phyloP scores from a whole-genome alignment of 2,329 filamentous ascomycete genomes.

The Pseudogymnoascus sp. region DNA sequence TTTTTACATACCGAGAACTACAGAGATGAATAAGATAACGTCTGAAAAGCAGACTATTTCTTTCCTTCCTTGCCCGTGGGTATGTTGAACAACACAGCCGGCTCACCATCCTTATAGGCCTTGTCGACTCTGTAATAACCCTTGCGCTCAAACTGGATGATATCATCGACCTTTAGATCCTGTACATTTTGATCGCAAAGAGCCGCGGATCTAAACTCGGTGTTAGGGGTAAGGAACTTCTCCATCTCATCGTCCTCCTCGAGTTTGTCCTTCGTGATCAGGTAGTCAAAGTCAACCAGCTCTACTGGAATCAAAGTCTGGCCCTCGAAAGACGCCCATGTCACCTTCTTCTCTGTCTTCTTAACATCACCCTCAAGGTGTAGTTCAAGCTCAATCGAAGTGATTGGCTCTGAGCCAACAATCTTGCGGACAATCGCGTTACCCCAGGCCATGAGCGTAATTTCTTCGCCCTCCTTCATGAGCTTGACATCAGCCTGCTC shows the following conservation, averaged over 20 bases:
- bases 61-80: slow-evolving; percentile 50
- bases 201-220: slow-evolving; percentile 65
- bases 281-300: slow-evolving; percentile 89
- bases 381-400: slow-evolving; percentile 70
- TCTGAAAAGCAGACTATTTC: not conserved
- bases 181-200: slow-evolving; percentile 74
- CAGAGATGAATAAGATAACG: not conserved
- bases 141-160: slow-evolving; percentile 91
- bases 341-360: slow-evolving; percentile 93
- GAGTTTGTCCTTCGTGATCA: slow-evolving; percentile 91
- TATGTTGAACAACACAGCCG: slow-evolving; percentile 60
- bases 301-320: slow-evolving; percentile 75
- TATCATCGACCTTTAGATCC: slow-evolving; percentile 74
- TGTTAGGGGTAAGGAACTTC: slow-evolving; percentile 72
- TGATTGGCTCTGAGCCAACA: slow-evolving; percentile 51
- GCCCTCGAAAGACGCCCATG: slow-evolving; percentile 72
- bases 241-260: slow-evolving; percentile 81
- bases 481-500: slow-evolving; percentile 80
- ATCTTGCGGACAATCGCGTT: slow-evolving; percentile 73
- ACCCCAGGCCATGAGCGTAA: slow-evolving; percentile 96
- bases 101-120: slow-evolving; percentile 48
- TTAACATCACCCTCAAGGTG: slow-evolving; percentile 90
- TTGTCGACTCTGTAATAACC: slow-evolving; percentile 84
- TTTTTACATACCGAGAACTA: not conserved
- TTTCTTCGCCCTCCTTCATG: slow-evolving; percentile 80